Evolutionary conservation across 2,329 filamentous ascomycete species (phyloP).

Genomic region (Stachybotrys chlorohalonatus): DNA sequence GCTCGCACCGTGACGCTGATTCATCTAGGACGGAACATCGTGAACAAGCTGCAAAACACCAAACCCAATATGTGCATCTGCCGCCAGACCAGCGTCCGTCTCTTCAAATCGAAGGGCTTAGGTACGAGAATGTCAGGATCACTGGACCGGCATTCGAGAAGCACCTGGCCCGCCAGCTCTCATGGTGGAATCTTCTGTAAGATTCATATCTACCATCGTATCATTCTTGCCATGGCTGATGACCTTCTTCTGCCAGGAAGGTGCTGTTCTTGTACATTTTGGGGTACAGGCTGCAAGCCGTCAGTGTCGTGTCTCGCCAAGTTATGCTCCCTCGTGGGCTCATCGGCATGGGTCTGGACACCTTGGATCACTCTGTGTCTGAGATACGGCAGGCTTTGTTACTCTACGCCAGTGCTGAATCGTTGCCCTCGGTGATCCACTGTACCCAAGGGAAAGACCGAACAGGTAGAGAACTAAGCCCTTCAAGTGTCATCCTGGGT

Average conservation of each 20-base stretch:
- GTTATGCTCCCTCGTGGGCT: slow-evolving; percentile 68
- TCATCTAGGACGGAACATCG: slow-evolving; percentile 58
- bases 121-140: slow-evolving; percentile 61
- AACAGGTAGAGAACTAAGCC: slow-evolving; percentile 16
- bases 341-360: slow-evolving; percentile 59
- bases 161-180: slow-evolving; percentile 57
- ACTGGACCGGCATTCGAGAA: slow-evolving; percentile 64
- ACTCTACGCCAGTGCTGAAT: slow-evolving; percentile 19
- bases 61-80: slow-evolving; percentile 18
- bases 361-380: slow-evolving; percentile 55
- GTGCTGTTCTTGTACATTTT: slow-evolving; percentile 53
- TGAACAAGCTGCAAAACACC: slow-evolving; percentile 54
- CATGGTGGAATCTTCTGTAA: slow-evolving; percentile 57
- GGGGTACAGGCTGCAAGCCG: slow-evolving; percentile 60
- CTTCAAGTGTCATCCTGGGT: background rate
- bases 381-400: slow-evolving; percentile 42
- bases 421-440: slow-evolving; percentile 63
- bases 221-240: background rate
- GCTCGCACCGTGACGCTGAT: background rate
- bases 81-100: slow-evolving; percentile 16
- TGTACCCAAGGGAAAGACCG: slow-evolving; percentile 89
- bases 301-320: slow-evolving; percentile 58
- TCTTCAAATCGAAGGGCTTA: slow-evolving; percentile 52
- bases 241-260: slow-evolving; percentile 11
- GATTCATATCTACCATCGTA: slow-evolving; percentile 7